Percentiles rank a stretch among this genome's conserved stretches.
Evolutionary conservation across 257 asterid genomes (phyloP).

Genomic region (Solanum corneliomulleri): DNA sequence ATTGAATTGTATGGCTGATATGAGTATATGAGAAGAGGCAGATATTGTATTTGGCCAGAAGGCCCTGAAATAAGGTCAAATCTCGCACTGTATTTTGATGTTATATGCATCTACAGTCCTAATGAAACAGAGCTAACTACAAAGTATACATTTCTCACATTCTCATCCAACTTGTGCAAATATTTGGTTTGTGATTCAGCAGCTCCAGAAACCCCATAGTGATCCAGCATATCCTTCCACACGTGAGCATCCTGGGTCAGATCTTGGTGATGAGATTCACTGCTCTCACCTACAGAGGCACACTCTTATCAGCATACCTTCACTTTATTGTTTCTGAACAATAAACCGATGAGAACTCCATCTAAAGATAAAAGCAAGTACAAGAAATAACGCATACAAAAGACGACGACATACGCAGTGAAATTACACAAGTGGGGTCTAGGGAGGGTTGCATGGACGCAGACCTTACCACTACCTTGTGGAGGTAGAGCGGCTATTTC

Average conservation of each 20-base stretch:
- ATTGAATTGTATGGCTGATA: neutral
- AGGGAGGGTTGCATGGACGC: neutral
- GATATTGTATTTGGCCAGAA: neutral
- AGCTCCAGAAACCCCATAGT: slow-evolving; percentile 23
- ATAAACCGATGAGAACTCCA: neutral
- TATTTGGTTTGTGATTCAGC: slow-evolving; percentile 22
- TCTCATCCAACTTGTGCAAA: slow-evolving; percentile 9
- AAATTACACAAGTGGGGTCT: neutral
- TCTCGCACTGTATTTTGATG: neutral
- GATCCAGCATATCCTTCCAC: slow-evolving; percentile 49
- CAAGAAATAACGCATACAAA: neutral
- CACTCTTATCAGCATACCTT: slow-evolving; percentile 11
- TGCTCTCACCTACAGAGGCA: slow-evolving; percentile 34
- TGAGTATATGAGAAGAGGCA: neutral
- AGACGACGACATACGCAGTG: neutral
- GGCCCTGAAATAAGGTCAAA: neutral
- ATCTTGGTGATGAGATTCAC: slow-evolving; percentile 22
- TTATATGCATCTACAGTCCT: neutral
- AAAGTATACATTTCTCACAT: slow-evolving; percentile 17
- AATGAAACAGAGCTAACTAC: neutral
- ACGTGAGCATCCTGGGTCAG: slow-evolving; percentile 28
- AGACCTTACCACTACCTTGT: neutral
- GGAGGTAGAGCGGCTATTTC: neutral
- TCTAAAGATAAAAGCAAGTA: neutral
- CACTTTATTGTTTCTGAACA: neutral